Conservation (phyloP, 495 filamentous ascomycete genomes). For the Pyronema omphalodes region DNA sequence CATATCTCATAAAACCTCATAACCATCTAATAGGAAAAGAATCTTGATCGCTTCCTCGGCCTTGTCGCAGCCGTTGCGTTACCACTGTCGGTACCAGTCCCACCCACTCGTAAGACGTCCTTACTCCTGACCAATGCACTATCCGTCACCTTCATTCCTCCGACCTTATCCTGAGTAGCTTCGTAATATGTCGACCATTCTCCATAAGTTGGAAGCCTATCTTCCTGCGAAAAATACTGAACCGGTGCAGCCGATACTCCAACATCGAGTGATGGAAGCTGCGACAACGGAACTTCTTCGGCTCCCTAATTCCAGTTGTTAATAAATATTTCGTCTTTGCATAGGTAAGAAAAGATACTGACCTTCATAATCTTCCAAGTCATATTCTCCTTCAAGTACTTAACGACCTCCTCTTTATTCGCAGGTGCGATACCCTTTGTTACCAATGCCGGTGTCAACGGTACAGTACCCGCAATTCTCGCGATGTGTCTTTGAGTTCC, state of each 20-base stretch:
- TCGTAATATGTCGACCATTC: slow-evolving; percentile 14
- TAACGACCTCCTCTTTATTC: slow-evolving; percentile 5
- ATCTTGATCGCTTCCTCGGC: no score
- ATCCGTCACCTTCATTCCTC: slow-evolving; percentile 7
- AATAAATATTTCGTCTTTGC: neutral
- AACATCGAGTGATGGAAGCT: slow-evolving; percentile 10
- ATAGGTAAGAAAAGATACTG: neutral
- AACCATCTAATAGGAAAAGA: no score
- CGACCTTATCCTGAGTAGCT: slow-evolving; percentile 11
- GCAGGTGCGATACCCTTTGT: slow-evolving; percentile 1
- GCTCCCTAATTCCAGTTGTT: slow-evolving; percentile 5
- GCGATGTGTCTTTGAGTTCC: neutral
- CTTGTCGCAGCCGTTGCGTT: no score
- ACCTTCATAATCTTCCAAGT: slow-evolving; percentile 21
- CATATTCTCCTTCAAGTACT: slow-evolving; percentile 10
- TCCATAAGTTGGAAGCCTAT: slow-evolving; percentile 8
- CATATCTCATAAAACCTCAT: no score
- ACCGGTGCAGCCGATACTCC: slow-evolving; percentile 13
- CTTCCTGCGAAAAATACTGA: slow-evolving; percentile 10
- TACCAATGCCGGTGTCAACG: slow-evolving; percentile 17
- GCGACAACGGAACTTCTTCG: slow-evolving; percentile 6
- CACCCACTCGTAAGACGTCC: neutral
- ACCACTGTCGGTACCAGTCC: no score
- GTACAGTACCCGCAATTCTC: slow-evolving; percentile 13
- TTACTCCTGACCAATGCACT: neutral